Base-by-base conservation (phyloP, 2,329 filamentous ascomycete species). In the Pseudocercospora musae region DNA sequence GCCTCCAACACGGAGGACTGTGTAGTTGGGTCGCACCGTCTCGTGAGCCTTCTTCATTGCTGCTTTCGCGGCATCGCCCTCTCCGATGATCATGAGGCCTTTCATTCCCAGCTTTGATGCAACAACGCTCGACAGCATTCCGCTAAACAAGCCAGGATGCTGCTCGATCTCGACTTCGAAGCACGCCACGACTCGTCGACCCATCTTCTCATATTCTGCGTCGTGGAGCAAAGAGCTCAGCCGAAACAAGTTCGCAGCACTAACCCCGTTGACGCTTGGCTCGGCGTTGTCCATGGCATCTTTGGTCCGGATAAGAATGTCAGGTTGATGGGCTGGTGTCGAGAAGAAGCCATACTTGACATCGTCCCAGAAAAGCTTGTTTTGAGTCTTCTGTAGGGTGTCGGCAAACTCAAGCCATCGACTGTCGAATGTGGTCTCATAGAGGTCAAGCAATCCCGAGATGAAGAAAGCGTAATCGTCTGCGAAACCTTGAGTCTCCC, bases 381-480 rank as follows among this genome's bases (percentile, higher is more conserved):
- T 89, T 76, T 98, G 90, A 3, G 84, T 85, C 76, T 87, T 81
- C 78, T 98, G 94, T 15, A 99, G 79, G 21, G 84, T 82, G 70
- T 94, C 89, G 0, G 94, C 94, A 81, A 94, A 96, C 64, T 88
- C 80, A 4, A 97, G 81, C 78, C 90, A 91, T 48, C 79, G 78
- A 67, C 89, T 87, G 60, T 96, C 87, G 65, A 89, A 89, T 0
- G 91, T 96, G 0, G 89, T 85, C 74, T 94, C 88, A 73, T 96
- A 96, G 27, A 98, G 84, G 68, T 93, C 89, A 60, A 98, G 80
- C 1, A 97, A 81, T 0, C 92, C 94, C 55, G 89, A 86, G 55
- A 92, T 90, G 44, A 98, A 76, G 75, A 94, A 96, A 2, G 94
- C 92, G 73, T 98, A 98, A 78, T 99, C 95, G 70, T 98, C 95